Evolutionary conservation across 179 eudicot species (phyloP).

Genomic region (Silene noctiflora): DNA sequence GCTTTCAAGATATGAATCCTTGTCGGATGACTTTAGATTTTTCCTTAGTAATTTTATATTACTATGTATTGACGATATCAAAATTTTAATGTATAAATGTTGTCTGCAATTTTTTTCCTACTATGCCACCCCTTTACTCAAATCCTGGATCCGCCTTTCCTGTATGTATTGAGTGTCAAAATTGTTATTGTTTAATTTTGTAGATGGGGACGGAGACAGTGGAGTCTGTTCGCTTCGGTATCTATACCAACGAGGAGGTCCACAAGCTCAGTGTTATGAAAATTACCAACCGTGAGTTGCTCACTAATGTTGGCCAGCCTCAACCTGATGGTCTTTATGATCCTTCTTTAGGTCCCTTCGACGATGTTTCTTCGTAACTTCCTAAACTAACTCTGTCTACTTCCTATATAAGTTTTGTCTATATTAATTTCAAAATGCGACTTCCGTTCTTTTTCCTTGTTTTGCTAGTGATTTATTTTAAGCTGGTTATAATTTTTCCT

Average conservation of each 20-base stretch:
- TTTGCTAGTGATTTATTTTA: no score
- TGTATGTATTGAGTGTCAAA: no score
- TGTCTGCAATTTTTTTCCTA: no score
- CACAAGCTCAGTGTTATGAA: conserved; percentile 55
- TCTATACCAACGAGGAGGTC: conserved; percentile 74
- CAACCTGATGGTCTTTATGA: conserved; percentile 78
- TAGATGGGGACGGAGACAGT: conserved; percentile 62
- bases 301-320: conserved; percentile 42
- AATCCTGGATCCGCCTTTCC: no score
- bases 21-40: no score
- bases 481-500: neutral
- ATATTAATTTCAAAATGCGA: neutral
- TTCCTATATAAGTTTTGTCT: neutral
- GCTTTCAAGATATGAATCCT: no score
- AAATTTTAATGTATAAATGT: no score
- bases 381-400: no score
- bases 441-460: neutral
- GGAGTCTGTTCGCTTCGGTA: conserved; percentile 58
- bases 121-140: no score
- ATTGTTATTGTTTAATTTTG: conserved; percentile 11
- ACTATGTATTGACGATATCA: no score
- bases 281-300: conserved; percentile 55
- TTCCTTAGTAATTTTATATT: no score
- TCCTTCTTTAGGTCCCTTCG: conserved; percentile 70
- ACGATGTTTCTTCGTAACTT: conserved; percentile 33